Conservation (phyloP, 805 yeast genomes). For the Trichomonascus vanleenenianus region DNA sequence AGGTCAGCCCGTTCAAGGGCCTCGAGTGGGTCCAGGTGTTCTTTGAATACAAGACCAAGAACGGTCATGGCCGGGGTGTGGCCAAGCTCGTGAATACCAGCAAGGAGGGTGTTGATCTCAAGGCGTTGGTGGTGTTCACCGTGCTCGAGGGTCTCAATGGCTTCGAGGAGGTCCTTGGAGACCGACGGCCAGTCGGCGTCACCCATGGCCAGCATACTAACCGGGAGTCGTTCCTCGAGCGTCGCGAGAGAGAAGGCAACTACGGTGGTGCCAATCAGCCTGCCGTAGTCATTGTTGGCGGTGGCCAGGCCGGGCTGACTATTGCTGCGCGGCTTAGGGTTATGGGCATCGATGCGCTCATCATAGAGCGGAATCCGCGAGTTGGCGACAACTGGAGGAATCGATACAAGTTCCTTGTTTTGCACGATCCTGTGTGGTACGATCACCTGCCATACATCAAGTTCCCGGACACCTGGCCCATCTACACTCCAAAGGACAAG, state of each 20-base stretch:
- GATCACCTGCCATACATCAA: slow-evolving; percentile 36
- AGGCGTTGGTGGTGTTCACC: slow-evolving; percentile 14
- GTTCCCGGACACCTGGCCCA: slow-evolving; percentile 37
- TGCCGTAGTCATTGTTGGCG: slow-evolving; percentile 39
- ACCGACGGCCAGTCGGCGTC: slow-evolving; percentile 11
- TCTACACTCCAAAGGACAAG: slow-evolving; percentile 39
- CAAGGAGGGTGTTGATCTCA: slow-evolving; percentile 5
- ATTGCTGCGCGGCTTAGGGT: slow-evolving; percentile 37
- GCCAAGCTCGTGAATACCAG: slow-evolving; percentile 8
- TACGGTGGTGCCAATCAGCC: slow-evolving; percentile 26
- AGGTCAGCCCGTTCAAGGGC: not conserved
- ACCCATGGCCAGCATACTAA: slow-evolving; percentile 3
- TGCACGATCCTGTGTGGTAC: slow-evolving; percentile 41
- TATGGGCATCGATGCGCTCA: slow-evolving; percentile 35
- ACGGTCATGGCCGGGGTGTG: slow-evolving; percentile 13
- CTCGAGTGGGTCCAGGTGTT: not conserved
- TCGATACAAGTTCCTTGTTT: slow-evolving; percentile 37
- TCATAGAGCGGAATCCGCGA: slow-evolving; percentile 32
- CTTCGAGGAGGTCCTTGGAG: slow-evolving; percentile 7
- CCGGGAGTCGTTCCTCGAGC: not conserved
- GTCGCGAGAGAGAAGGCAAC: slow-evolving; percentile 5
- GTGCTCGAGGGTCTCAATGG: slow-evolving; percentile 13
- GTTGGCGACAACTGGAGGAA: slow-evolving; percentile 44
- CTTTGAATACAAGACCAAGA: slow-evolving; percentile 11
- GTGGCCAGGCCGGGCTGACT: slow-evolving; percentile 40